Evolutionary conservation across 768 basidiomycete species (phyloP).

Genomic region (Hypholoma fasciculare): DNA sequence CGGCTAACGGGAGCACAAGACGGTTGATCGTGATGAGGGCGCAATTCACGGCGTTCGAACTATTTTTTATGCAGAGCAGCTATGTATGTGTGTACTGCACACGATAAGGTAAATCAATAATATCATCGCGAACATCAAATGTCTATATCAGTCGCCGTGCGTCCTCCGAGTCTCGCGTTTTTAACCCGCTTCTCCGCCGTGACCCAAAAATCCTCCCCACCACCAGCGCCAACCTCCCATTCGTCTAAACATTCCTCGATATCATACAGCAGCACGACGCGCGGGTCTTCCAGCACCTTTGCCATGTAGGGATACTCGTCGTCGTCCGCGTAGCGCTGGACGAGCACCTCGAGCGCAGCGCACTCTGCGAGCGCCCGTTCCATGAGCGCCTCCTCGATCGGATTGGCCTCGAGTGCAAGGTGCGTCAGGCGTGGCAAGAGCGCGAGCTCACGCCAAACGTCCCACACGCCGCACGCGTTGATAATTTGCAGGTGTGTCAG

Average conservation of each 20-base stretch:
- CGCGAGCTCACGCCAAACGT: slow-evolving; percentile 15
- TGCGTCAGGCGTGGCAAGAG: slow-evolving; percentile 18
- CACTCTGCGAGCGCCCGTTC: slow-evolving; percentile 12
- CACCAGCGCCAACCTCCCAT: slow-evolving; percentile 19
- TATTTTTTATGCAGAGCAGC: too few relatives aligned
- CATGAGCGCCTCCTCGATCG: slow-evolving; percentile 9
- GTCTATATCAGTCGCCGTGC: not conserved
- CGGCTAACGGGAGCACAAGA: too few relatives aligned
- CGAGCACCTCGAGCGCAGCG: slow-evolving; percentile 9
- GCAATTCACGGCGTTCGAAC: too few relatives aligned
- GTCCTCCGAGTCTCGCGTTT: not conserved
- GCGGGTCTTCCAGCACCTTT: slow-evolving; percentile 8
- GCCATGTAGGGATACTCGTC: not conserved
- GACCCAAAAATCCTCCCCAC: slow-evolving; percentile 20
- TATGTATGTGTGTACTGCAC: too few relatives aligned
- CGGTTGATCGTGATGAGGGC: too few relatives aligned
- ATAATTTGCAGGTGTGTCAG: too few relatives aligned
- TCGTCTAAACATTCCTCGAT: slow-evolving; percentile 13
- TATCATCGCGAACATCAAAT: too few relatives aligned
- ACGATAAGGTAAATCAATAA: too few relatives aligned
- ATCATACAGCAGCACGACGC: slow-evolving; percentile 15
- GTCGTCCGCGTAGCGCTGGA: slow-evolving; percentile 11
- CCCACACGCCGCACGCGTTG: slow-evolving; percentile 14
- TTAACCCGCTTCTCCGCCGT: slow-evolving; percentile 11
- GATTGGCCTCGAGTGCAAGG: slow-evolving; percentile 15